phyloP scores from a whole-genome alignment of 2,329 filamentous ascomycete genomes.

The Claviceps citrina region DNA sequence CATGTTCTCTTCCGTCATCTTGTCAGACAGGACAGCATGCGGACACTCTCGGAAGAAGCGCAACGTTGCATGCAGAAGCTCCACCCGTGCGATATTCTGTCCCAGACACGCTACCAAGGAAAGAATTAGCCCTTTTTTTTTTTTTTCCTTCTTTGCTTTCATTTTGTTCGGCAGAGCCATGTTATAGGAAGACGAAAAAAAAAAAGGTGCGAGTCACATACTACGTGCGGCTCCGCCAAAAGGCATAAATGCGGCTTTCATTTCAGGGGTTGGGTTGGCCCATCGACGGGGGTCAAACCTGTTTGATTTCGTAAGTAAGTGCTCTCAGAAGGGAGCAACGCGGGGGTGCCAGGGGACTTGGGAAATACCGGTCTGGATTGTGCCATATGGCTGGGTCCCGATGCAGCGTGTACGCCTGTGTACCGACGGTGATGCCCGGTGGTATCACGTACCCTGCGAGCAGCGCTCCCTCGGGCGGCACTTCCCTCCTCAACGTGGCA shows the following conservation, averaged over 20 bases:
- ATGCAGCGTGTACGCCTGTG: conserved; percentile 1
- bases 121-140: too few species aligned
- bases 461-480: not conserved
- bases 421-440: not conserved
- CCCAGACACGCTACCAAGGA: not conserved
- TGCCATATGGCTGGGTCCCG: not conserved
- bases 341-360: too few species aligned
- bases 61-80: not conserved
- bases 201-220: not conserved
- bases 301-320: too few species aligned
- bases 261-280: not conserved
- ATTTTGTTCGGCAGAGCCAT: too few species aligned
- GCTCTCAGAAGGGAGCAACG: too few species aligned
- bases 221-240: not conserved
- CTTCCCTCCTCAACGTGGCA: not conserved
- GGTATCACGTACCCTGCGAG: not conserved
- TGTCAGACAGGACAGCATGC: not conserved
- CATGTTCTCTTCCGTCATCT: not conserved
- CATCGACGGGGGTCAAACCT: conserved; percentile 1
- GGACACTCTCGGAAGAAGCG: not conserved
- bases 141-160: too few species aligned
- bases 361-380: not conserved
- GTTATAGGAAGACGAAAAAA: not conserved
- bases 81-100: conserved; percentile 1
- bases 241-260: conserved; percentile 1